A percentile compares a stretch with the other conserved stretches of the same genome.
These are phyloP conservation scores for Flaveria trinervia DNA, from an alignment of 129 eudicot genomes.

Conservation along the genomic window DNA sequence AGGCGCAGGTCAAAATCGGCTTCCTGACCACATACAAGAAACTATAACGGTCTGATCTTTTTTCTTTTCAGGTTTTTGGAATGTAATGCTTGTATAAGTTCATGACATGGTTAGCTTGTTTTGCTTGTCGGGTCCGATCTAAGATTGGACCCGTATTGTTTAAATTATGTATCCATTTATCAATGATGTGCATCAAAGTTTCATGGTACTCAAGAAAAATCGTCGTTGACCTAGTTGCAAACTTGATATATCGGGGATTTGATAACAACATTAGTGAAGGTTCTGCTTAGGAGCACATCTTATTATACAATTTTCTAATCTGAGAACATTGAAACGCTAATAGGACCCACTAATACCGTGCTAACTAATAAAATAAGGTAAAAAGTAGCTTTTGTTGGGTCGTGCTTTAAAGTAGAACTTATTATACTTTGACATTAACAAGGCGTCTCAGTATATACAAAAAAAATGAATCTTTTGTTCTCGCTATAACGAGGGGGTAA, in stretches of 20 bases:
- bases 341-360: no score
- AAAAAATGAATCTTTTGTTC: no score
- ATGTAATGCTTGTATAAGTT: constrained; percentile 28
- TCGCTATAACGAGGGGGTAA: no score
- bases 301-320: no score
- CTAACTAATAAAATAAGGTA: no score
- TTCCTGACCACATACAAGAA: constrained; percentile 53
- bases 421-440: no score
- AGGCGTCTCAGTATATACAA: no score
- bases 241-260: not conserved
- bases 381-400: no score
- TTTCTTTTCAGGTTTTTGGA: not conserved
- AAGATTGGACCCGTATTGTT: constrained; percentile 25
- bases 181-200: constrained; percentile 17
- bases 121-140: constrained; percentile 24
- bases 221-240: not conserved
- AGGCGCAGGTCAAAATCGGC: constrained; percentile 51
- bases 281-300: no score
- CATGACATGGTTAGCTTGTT: not conserved
- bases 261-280: not conserved
- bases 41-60: constrained; percentile 40
- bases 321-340: no score
- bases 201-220: not conserved
- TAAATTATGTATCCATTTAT: constrained; percentile 5
- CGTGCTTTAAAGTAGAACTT: no score